These are phyloP conservation scores for Camellia japonica DNA, from an alignment of 148 eudicot genomes.

Conservation along the genomic window DNA sequence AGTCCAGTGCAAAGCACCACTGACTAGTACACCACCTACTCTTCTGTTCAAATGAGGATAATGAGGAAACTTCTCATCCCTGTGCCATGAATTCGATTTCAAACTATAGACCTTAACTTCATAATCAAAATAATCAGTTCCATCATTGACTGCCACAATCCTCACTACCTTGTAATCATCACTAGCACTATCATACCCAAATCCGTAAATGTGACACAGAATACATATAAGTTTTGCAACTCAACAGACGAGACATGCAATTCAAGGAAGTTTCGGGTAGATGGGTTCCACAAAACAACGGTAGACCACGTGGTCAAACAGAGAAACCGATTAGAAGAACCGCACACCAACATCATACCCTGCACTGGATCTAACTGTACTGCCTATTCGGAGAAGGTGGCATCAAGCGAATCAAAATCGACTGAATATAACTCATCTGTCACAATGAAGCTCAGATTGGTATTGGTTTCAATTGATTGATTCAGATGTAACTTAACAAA, in stretches of 20 bases:
- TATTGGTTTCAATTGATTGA: constrained; percentile 9
- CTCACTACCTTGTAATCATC: constrained; percentile 54
- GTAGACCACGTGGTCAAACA: constrained; percentile 23
- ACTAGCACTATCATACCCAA: constrained; percentile 37
- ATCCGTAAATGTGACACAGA: constrained; percentile 31
- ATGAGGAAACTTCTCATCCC: constrained; percentile 32
- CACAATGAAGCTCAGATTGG: constrained; percentile 18
- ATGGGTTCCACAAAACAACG: constrained; percentile 35
- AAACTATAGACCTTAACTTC: constrained; percentile 50
- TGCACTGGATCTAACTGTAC: no score
- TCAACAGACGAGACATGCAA: constrained; percentile 26
- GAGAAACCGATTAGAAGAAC: constrained; percentile 40
- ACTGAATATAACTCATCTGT: constrained; percentile 17
- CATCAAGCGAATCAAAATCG: constrained; percentile 24
- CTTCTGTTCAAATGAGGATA: constrained; percentile 13
- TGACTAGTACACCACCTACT: constrained; percentile 21
- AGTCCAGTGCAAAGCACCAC: constrained; percentile 49
- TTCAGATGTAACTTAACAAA: constrained; percentile 39
- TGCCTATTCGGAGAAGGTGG: constrained; percentile 21
- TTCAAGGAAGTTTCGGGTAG: constrained; percentile 22
- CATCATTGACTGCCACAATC: constrained; percentile 25
- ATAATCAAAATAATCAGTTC: constrained; percentile 13
- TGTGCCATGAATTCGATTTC: constrained; percentile 37
- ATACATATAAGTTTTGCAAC: neutral
- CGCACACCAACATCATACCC: constrained; percentile 16